Conservation (phyloP, 768 basidiomycete genomes). For the Naematelia aurantialba region DNA sequence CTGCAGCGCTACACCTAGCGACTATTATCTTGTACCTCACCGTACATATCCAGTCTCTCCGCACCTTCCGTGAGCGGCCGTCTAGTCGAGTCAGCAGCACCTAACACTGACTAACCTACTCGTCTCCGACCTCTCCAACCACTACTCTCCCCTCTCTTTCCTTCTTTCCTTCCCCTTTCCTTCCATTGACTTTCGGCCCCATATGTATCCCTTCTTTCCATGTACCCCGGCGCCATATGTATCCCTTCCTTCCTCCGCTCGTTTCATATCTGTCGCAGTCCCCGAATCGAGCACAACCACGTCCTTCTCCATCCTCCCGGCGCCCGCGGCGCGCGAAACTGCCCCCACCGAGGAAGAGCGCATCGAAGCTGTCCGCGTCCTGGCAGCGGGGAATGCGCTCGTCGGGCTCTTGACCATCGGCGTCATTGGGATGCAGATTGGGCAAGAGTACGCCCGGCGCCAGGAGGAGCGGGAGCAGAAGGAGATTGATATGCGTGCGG, state of each 20-base stretch:
- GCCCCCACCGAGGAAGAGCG: slow-evolving; percentile 59
- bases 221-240: neutral
- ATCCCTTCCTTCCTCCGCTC: neutral
- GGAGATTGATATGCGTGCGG: slow-evolving; percentile 51
- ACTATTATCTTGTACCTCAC: slow-evolving; percentile 73
- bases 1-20: slow-evolving; percentile 75
- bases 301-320: slow-evolving; percentile 44
- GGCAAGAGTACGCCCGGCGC: slow-evolving; percentile 77
- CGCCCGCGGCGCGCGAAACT: slow-evolving; percentile 36
- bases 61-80: slow-evolving; percentile 59
- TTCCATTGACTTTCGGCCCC: neutral
- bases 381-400: slow-evolving; percentile 83
- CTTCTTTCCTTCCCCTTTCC: neutral
- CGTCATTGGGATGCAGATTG: slow-evolving; percentile 58
- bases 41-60: slow-evolving; percentile 72
- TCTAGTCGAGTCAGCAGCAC: neutral
- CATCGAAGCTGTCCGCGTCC: slow-evolving; percentile 71
- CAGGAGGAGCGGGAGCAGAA: slow-evolving; percentile 56
- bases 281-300: slow-evolving; percentile 35
- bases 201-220: neutral
- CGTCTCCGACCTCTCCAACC: neutral
- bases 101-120: neutral
- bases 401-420: slow-evolving; percentile 64
- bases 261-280: slow-evolving; percentile 21
- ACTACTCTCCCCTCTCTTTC: neutral